Conservation (phyloP, 768 basidiomycete genomes). For the Boletus pseudo-olivaceus region DNA sequence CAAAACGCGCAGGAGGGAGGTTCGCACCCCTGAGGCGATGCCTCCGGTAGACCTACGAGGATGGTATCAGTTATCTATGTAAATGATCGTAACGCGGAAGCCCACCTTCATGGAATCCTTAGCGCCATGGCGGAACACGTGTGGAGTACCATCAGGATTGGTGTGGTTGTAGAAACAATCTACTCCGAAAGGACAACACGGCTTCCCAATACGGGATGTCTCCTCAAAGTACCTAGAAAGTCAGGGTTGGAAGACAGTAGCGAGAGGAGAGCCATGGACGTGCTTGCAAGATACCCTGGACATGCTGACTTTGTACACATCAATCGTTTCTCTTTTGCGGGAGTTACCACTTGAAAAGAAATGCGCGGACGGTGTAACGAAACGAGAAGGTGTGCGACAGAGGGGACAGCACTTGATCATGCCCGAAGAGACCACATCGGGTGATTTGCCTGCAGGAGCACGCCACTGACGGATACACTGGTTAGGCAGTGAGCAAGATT, state of each 20-base stretch:
- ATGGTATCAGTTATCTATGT: constrained; percentile 2
- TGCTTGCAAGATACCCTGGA: constrained; percentile 64
- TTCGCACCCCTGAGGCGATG: constrained; percentile 18
- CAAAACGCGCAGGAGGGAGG: constrained; percentile 27
- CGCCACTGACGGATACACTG: constrained; percentile 84
- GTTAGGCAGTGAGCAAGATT: constrained; percentile 2
- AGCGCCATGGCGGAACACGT: constrained; percentile 53
- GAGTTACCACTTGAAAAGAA: constrained; percentile 55
- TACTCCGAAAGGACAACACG: constrained; percentile 72
- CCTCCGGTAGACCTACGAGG: constrained; percentile 24
- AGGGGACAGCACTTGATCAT: constrained; percentile 77
- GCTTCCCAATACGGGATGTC: constrained; percentile 42
- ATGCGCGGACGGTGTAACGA: constrained; percentile 69
- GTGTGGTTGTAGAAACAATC: constrained; percentile 81
- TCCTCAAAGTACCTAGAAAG: constrained; percentile 55
- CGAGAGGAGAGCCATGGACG: constrained; percentile 17
- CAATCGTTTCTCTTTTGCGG: constrained; percentile 48
- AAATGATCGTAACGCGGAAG: constrained; percentile 31
- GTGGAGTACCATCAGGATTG: constrained; percentile 61
- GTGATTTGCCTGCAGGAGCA: constrained; percentile 49
- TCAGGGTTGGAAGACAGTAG: not conserved
- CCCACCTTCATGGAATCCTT: constrained; percentile 53
- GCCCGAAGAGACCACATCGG: constrained; percentile 50
- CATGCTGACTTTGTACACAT: constrained; percentile 73
- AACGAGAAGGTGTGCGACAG: constrained; percentile 64